phyloP scores from a whole-genome alignment of 768 basidiomycete genomes.

The Russula virescens region DNA sequence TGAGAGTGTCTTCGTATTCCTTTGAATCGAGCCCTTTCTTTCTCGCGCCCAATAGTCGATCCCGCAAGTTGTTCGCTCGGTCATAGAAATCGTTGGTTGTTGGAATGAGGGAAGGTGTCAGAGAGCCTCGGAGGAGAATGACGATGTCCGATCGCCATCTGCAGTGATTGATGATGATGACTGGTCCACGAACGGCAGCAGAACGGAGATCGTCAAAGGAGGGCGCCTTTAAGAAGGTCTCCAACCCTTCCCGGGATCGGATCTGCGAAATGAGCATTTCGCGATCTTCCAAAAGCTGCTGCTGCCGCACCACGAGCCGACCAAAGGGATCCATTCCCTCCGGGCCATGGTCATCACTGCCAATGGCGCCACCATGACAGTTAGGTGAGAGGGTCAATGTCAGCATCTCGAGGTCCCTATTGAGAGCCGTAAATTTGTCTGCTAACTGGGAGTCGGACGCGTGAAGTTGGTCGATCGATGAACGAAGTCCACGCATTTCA shows the following conservation, averaged over 20 bases:
- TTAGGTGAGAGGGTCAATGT: not conserved
- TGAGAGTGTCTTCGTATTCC: not conserved
- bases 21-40: not conserved
- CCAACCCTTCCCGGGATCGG: not conserved
- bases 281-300: not conserved
- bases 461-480: not conserved
- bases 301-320: slow-evolving; percentile 22
- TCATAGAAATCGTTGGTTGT: slow-evolving; percentile 38
- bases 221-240: not conserved
- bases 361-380: too few species aligned
- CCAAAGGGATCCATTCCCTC: too few species aligned
- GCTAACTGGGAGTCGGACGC: not conserved
- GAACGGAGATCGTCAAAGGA: not conserved
- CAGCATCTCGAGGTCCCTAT: not conserved
- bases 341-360: too few species aligned
- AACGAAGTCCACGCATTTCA: not conserved
- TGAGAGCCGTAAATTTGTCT: not conserved
- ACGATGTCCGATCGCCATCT: slow-evolving; percentile 1
- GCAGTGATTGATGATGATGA: too few species aligned
- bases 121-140: not conserved
- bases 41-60: not conserved
- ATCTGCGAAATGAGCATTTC: not conserved
- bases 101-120: slow-evolving; percentile 34
- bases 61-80: slow-evolving; percentile 37
- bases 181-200: not conserved